Evolutionary conservation across 495 filamentous ascomycete genomes (phyloP).

Genomic region (Chaetomium cochliodes): DNA sequence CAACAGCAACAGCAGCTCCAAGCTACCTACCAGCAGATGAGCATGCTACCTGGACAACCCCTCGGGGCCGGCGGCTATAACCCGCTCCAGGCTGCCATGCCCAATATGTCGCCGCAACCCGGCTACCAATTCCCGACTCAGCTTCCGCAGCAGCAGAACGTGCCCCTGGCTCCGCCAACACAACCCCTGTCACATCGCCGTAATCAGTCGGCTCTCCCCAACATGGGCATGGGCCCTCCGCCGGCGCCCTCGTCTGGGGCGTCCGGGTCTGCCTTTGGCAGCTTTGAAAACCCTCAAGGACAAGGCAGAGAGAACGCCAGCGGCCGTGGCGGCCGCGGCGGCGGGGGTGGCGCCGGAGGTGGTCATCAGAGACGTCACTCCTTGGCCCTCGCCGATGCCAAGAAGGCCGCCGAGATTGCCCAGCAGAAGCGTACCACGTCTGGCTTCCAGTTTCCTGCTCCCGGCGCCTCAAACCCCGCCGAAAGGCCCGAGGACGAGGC

Average conservation of each 20-base stretch:
- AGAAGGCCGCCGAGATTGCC: constrained; percentile 93
- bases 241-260: constrained; percentile 95
- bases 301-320: constrained; percentile 68
- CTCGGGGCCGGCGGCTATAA: constrained; percentile 68
- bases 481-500: constrained; percentile 57
- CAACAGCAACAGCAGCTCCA: constrained; percentile 98
- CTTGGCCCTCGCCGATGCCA: constrained; percentile 89
- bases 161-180: constrained; percentile 71
- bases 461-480: constrained; percentile 57
- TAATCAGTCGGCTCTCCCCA: constrained; percentile 95
- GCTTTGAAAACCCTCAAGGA: constrained; percentile 63
- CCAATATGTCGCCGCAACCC: constrained; percentile 77
- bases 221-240: constrained; percentile 89
- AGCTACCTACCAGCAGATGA: constrained; percentile 94
- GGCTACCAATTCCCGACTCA: constrained; percentile 89
- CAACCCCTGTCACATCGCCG: constrained; percentile 86
- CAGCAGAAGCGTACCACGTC: constrained; percentile 95
- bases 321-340: constrained; percentile 74
- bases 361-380: constrained; percentile 95
- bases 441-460: constrained; percentile 90
- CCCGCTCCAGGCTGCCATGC: constrained; percentile 62
- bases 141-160: constrained; percentile 70
- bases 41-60: constrained; percentile 81
- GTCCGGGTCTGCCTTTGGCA: constrained; percentile 76
- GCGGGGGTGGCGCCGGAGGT: constrained; percentile 56